Conservation (phyloP, 495 filamentous ascomycete species). For the Neurospora pannonica region DNA sequence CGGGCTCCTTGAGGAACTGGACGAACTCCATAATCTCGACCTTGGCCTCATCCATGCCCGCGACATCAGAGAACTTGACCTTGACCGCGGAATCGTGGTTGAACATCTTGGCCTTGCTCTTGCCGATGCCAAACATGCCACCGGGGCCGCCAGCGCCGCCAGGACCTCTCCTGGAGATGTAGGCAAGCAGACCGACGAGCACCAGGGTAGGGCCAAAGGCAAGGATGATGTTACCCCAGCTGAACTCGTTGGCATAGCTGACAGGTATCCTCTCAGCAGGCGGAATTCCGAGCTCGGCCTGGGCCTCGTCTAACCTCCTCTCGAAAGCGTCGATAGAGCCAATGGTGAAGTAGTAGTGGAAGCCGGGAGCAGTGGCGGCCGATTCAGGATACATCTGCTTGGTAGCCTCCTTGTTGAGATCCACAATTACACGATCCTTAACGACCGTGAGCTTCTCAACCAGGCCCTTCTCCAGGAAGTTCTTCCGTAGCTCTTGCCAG, state of each 20-base stretch:
- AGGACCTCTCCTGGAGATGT: constrained; percentile 54
- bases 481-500: constrained; percentile 89
- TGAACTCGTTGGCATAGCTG: constrained; percentile 69
- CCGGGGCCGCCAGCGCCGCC: constrained; percentile 50
- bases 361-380: constrained; percentile 54
- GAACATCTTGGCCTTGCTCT: constrained; percentile 91
- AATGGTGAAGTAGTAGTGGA: constrained; percentile 90
- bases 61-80: constrained; percentile 93
- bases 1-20: constrained; percentile 84
- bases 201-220: constrained; percentile 80
- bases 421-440: constrained; percentile 63
- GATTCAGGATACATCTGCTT: constrained; percentile 74
- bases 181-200: constrained; percentile 72
- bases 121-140: constrained; percentile 89
- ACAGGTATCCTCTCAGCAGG: constrained; percentile 80
- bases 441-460: constrained; percentile 87
- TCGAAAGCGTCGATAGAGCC: constrained; percentile 93
- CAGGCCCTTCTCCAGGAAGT: constrained; percentile 89
- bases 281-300: constrained; percentile 78
- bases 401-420: constrained; percentile 75
- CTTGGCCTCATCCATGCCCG: constrained; percentile 98
- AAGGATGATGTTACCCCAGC: constrained; percentile 53
- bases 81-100: constrained; percentile 95
- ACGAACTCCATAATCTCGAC: constrained; percentile 99
- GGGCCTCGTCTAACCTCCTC: constrained; percentile 73